These are phyloP conservation scores for Xylaria castorea DNA, from an alignment of 495 filamentous ascomycete genomes.

Conservation along the genomic window DNA sequence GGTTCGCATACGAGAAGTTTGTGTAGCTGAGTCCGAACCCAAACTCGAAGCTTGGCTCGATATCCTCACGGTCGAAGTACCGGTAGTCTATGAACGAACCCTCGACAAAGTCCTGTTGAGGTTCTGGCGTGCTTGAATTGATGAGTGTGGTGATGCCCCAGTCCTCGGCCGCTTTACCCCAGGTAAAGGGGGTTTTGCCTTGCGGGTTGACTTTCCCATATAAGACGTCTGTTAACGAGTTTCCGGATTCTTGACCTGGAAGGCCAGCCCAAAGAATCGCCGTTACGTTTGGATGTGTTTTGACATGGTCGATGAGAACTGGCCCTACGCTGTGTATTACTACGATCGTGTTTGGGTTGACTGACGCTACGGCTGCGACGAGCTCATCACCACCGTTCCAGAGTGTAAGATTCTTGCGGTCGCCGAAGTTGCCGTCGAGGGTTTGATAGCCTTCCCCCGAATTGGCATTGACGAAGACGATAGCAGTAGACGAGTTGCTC, in stretches of 20 bases:
- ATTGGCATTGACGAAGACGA: slow-evolving; percentile 65
- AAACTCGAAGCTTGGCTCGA: slow-evolving; percentile 57
- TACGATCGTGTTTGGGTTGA: slow-evolving; percentile 61
- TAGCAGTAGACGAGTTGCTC: slow-evolving; percentile 48
- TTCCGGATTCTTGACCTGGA: slow-evolving; percentile 63
- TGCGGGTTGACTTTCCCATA: slow-evolving; percentile 59
- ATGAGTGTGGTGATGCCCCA: slow-evolving; percentile 55
- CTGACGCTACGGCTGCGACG: slow-evolving; percentile 54
- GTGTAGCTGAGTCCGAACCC: slow-evolving; percentile 60
- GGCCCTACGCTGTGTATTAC: slow-evolving; percentile 62
- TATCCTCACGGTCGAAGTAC: slow-evolving; percentile 54
- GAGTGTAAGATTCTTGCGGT: slow-evolving; percentile 56
- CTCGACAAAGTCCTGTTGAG: slow-evolving; percentile 53
- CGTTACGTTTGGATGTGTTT: slow-evolving; percentile 63
- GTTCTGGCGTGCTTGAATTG: slow-evolving; percentile 37
- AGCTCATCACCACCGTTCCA: slow-evolving; percentile 61
- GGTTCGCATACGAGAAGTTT: slow-evolving; percentile 46
- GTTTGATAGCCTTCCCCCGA: slow-evolving; percentile 63
- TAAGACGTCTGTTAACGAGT: slow-evolving; percentile 58
- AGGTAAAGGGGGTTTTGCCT: slow-evolving; percentile 63
- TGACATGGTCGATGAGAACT: slow-evolving; percentile 53
- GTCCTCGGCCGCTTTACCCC: slow-evolving; percentile 55
- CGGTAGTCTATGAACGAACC: slow-evolving; percentile 62
- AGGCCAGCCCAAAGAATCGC: slow-evolving; percentile 62
- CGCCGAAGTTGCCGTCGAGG: slow-evolving; percentile 64